Base-by-base conservation (phyloP, 768 basidiomycete genomes). In the Leccinum variicolor region DNA sequence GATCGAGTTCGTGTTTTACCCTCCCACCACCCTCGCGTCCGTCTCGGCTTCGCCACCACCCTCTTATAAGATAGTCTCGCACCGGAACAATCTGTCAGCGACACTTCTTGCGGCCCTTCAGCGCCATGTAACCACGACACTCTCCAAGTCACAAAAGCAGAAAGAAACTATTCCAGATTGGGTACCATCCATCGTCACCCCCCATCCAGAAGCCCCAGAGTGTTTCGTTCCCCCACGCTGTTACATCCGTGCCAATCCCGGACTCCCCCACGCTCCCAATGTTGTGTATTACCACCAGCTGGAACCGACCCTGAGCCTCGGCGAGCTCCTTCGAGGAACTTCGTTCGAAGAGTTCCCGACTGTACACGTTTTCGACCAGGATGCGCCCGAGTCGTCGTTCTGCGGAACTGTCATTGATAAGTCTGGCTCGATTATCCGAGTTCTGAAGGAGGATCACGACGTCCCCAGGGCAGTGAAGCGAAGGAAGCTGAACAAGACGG, bases 271-370 rank as follows among this genome's bases (percentile, higher is more conserved):
- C 29, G 33, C 50, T 53, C 66, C 61, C 50, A 75, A 68, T 64
- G 64, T 65, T 52, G 75, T 72, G 6, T 65, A 61, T 48, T 89
- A 84, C 67, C 80, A 87, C 66, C 79, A 79, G 33, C 72, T 94
- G 13, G 83, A 89, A 52, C 73, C 80, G 3, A 67, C 72, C 4
- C 63, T 78, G 45, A 69, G 78, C 23, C 75, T 95, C 26, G 64
- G 68, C 10, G 64, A 68, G 25, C 71, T 79, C 8, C 74, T 96
- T 47, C 77, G 75, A 34, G 73, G 83, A 51, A 89, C 83, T 45
- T 76, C 82, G 28, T 93, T 94, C 70, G 80, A 89, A 31, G 94
- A 96, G 70, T 96, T 83, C 66, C 94, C 94, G 7, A 86, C 85
- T 1, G 83, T 96, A 47, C 87, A 93, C 55, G 71, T 95, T 6